Base-by-base conservation (phyloP, 441 rosid genomes). In the Cnidoscolus chayamansa region DNA sequence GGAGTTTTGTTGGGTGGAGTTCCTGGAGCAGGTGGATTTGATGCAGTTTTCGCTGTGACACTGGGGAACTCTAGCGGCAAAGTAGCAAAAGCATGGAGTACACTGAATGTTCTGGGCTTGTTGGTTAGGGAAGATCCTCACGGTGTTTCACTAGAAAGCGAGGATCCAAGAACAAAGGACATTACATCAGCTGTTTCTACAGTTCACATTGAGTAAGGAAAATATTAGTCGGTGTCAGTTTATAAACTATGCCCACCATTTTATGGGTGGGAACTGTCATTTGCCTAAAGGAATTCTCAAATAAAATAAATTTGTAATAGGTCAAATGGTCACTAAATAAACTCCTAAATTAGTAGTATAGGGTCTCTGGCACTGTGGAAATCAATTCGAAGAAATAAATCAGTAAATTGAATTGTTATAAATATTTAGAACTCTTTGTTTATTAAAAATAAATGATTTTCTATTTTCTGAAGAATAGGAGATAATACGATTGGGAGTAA, bases 1-100 rank as follows among this genome's bases (percentile, higher is more conserved):
- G 99, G 99, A 75, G 97, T 95, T 84, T 59, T 91, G 77, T 81
- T 91, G 75, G 98, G 88, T 53, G 97, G 97, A 70, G 95, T 95
- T 78, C 98, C 99, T 49, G 99, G 98, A 74, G 98, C 98, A 45
- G 99, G 99, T 72, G 99, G 99, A 25, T 95, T 89, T 69, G 97
- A 95, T 80, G 99, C 99, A 4, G 79, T 93, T 68, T 91, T 93
- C 73, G 89, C 97, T 2, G 74, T 95, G 43, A 84, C 91, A 9
- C 76, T 95, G 32, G 97, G 97, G 45, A 89, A 90, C 78, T 84
- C 95, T 9, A 79, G 86, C 76, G 74, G 76, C 82, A 77, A 78
- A 11, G 79, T 95, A 72, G 64, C 86, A 66, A 83, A 79, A 75
- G 80, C 86, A 54, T 93, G 99, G 98, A 91, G 90, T 77, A 85